Percentiles rank a stretch among this genome's conserved stretches.
Evolutionary conservation across 106 monocot genomes (phyloP).

Genomic region (Platanthera guangdongensis): DNA sequence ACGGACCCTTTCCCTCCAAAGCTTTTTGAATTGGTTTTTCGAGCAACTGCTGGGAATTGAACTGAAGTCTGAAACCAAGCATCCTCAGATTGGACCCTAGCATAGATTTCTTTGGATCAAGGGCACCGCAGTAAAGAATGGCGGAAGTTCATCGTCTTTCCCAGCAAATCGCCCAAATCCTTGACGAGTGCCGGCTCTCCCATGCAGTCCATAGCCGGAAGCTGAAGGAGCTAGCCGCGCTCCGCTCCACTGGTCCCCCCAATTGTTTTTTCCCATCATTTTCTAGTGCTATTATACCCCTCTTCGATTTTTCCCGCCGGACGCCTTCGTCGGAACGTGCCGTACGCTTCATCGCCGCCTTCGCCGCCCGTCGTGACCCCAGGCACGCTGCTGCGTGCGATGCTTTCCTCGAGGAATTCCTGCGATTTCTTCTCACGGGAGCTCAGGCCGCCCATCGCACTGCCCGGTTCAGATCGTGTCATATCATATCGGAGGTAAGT

Average conservation of each 20-base stretch:
- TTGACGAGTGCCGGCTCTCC: conserved; percentile 76
- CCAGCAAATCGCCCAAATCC: conserved; percentile 40
- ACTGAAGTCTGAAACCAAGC: too few relatives aligned
- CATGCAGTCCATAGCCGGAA: conserved; percentile 67
- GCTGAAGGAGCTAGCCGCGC: conserved; percentile 49
- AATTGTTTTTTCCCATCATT: conserved; percentile 50
- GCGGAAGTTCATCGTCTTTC: conserved; percentile 12
- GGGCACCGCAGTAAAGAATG: neutral
- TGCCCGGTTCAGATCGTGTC: conserved; percentile 73
- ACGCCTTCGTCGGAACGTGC: conserved; percentile 44
- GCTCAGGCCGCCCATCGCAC: conserved; percentile 41
- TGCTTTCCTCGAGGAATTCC: conserved; percentile 50
- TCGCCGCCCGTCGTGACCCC: conserved; percentile 29
- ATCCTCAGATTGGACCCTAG: too few relatives aligned
- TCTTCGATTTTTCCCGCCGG: conserved; percentile 54
- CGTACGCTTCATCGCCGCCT: conserved; percentile 64
- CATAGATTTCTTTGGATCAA: neutral
- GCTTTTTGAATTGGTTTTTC: too few relatives aligned
- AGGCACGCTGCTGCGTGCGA: conserved; percentile 3
- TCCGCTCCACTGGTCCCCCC: conserved; percentile 29
- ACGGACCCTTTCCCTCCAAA: conserved; percentile 7
- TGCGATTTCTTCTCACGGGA: conserved; percentile 59
- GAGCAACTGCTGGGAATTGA: too few relatives aligned
- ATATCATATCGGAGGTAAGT: conserved; percentile 82
- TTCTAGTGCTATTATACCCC: conserved; percentile 36